These are phyloP conservation scores for Arachis hypogaea DNA, from an alignment of 306 rosid genomes.

Conservation along the genomic window DNA sequence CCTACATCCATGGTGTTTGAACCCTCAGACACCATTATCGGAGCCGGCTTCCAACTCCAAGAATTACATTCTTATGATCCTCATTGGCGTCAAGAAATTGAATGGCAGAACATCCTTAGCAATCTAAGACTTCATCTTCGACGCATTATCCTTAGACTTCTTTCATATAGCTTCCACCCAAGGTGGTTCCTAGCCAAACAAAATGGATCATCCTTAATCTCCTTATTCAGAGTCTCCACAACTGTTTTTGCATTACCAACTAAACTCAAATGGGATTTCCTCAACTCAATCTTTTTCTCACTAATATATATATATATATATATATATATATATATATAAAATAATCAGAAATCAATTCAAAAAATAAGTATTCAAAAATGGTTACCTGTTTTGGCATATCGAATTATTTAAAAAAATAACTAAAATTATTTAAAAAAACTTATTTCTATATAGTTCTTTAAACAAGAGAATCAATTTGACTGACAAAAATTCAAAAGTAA, in stretches of 20 bases:
- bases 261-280: constrained; percentile 79
- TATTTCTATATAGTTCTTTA: too few relatives aligned
- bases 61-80: constrained; percentile 52
- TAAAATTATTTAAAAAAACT: too few relatives aligned
- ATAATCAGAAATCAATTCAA: too few relatives aligned
- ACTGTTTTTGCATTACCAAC: constrained; percentile 81
- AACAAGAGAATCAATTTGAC: too few relatives aligned
- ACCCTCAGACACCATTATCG: constrained; percentile 51
- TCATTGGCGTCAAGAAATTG: constrained; percentile 53
- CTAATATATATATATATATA: constrained; percentile 41
- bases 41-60: constrained; percentile 47
- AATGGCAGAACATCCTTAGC: constrained; percentile 82
- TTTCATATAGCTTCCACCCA: too few relatives aligned
- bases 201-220: too few relatives aligned
- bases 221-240: constrained; percentile 33
- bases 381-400: too few relatives aligned
- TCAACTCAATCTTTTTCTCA: constrained; percentile 70
- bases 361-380: too few relatives aligned
- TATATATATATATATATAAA: too few relatives aligned
- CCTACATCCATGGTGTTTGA: constrained; percentile 58
- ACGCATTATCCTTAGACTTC: constrained; percentile 58
- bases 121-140: constrained; percentile 78
- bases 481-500: too few relatives aligned
- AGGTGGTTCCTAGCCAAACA: too few relatives aligned
- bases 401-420: too few relatives aligned